A percentile compares a stretch with the other conserved stretches of the same genome.
These are phyloP conservation scores for Alternaria rosae DNA, from an alignment of 2,329 filamentous ascomycete genomes.

Conservation along the genomic window DNA sequence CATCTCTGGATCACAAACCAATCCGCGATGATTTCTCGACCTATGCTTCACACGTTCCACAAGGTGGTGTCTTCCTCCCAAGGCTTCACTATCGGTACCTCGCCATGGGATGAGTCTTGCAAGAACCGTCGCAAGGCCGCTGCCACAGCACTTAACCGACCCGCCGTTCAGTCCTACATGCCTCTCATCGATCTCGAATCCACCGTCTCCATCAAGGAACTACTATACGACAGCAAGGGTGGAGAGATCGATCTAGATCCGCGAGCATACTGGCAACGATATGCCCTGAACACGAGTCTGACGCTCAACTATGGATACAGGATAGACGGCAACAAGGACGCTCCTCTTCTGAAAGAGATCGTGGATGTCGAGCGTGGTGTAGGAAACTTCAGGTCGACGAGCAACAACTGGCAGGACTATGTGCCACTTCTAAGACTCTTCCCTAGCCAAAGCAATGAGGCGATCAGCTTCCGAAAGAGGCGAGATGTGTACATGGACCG, in stretches of 20 bases:
- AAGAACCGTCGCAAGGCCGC: constrained; percentile 79
- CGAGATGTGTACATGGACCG: constrained; percentile 71
- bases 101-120: constrained; percentile 83
- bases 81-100: constrained; percentile 83
- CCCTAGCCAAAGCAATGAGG: constrained; percentile 67
- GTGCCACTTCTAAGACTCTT: constrained; percentile 75
- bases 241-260: constrained; percentile 73
- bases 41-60: constrained; percentile 82
- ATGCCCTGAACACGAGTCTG: constrained; percentile 77
- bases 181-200: constrained; percentile 82
- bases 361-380: constrained; percentile 77
- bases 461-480: constrained; percentile 70
- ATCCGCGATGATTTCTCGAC: constrained; percentile 77
- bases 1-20: constrained; percentile 82
- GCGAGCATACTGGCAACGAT: constrained; percentile 75
- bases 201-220: constrained; percentile 73
- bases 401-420: constrained; percentile 86
- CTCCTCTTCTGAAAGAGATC: constrained; percentile 74
- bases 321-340: constrained; percentile 73
- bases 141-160: constrained; percentile 78
- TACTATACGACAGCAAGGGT: constrained; percentile 68
- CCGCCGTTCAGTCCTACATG: constrained; percentile 79
- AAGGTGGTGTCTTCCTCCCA: constrained; percentile 78
- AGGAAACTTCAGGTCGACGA: constrained; percentile 78
- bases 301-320: constrained; percentile 82